Base-by-base conservation (phyloP, 148 eudicot species). In the Vaccinium vitisidaea region DNA sequence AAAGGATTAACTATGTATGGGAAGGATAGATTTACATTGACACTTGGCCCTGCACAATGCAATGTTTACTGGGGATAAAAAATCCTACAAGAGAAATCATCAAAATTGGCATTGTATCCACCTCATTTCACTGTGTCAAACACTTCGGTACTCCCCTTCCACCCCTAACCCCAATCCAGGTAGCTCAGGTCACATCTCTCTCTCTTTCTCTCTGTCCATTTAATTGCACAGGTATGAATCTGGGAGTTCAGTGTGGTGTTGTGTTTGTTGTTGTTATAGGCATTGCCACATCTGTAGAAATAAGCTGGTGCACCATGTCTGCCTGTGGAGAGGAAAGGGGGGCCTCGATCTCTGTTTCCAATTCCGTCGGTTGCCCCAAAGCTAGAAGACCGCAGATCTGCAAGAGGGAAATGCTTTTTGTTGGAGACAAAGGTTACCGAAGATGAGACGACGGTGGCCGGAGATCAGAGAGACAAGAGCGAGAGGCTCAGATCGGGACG, bases 361-460 rank as follows among this genome's bases (percentile, higher is more conserved):
- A 88, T 63, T 82, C 89, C 50, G 86, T 93, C 67, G 87, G 91
- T 84, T 93, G 94, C 80, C 93, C 43, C 43, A 91, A 88, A 43
- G 93, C 95, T 74, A 92, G 94, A 1, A 87, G 95, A 77, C 36
- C 36, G 36, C 36, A 32, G 36, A 32, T 32, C 2, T 32, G 36
- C 36, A 32, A 32, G 36, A 32, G 36, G 36, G 36, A 32, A 32
- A 32, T 32, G 36, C 2, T 32, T 32, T 32, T 32, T 2, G 36
- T 32, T 32, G 36, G 36, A 32, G 36, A 32, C 2, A 2, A 32
- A 32, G 36, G 36, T 1, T 32, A 32, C 2, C 2, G 36, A 1
- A 32, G 36, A 32, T 1, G 36, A 32, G 36, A 32, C 36, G 2
- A 32, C 0, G 36, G 36, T 32, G 36, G 36, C 36, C 1, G 36